Evolutionary conservation across 257 asterid species (phyloP), one percentile per base, ranked within the genome.

Genomic region (Pogostemon cablin): DNA sequence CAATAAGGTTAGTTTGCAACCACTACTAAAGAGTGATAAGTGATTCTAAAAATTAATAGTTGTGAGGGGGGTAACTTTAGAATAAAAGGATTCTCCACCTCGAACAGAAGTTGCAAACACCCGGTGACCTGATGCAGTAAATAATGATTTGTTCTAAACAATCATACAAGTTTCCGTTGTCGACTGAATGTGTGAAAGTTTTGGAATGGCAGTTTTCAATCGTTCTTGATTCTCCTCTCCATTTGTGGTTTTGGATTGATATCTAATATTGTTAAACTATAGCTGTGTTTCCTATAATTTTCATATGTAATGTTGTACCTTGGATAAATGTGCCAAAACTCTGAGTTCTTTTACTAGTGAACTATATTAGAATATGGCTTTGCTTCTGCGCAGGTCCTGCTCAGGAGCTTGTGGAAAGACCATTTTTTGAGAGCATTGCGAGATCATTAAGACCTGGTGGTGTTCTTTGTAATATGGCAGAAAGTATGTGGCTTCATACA

Each of bases 401-500:
- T 52, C 80, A 79, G 81, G 99, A 87, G 84, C 98, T 91, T 58
- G 96, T 95, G 73, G 98, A 95, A 74, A 89, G 71, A 67, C 99
- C 99, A 66, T 95, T 95, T 81, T 91, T 95, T 76, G 86, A 87
- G 79, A 86, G 85, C 69, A 82, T 89, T 50, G 92, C 97, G 10
- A 84, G 86, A 86, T 96, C 98, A 66, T 65, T 95, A 70, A 88
- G 85, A 80, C 93, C 99, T 25, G 99, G 99, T 6, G 98, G 99
- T 69, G 93, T 95, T 65, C 93, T 95, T 20, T 95, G 99, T 81
- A 91, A 91, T 77, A 95, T 95, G 99, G 96, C 98, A 5, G 99
- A 95, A 75, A 95, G 99, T 72, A 84, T 91, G 96, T 95, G 99
- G 99, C 97, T 95, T 71, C 99, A 95, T 65, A 86, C 98, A 9